Evolutionary conservation across 2,329 filamentous ascomycete species (phyloP), one percentile per base, ranked within the genome.

Genomic region (Cladorrhinum sp.): DNA sequence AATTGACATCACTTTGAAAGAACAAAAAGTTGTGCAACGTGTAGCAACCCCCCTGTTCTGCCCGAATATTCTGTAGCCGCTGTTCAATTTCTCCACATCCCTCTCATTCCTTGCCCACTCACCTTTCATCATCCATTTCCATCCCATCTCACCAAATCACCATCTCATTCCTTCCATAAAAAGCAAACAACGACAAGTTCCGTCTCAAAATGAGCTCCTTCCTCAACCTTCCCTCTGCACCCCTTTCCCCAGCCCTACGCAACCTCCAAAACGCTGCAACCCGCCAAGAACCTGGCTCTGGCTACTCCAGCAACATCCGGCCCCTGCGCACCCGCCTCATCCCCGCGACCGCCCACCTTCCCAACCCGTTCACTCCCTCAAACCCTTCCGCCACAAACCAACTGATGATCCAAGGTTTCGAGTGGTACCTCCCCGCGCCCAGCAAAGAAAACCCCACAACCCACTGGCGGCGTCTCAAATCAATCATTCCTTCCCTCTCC

Each of bases 351-450:
- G 21, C 58, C 39, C 18, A 26, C 3, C 50, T 74, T 21, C 63
- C 61, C 14, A 63, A 63, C 62, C 59, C 64, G 12, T 24, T 59
- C 46, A 30, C 59, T 24, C 23, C 65, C 9, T 36, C 65, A 28
- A 12, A 58, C 50, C 64, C 36, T 63, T 58, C 59, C 64, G 10
- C 71, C 10, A 64, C 74, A 56, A 81, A 81, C 65, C 70, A 73
- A 60, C 80, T 82, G 58, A 80, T 90, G 70, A 79, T 91, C 66
- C 87, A 91, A 72, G 84, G 79, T 12, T 91, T 90, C 70, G 88
- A 91, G 75, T 91, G 88, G 88, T 86, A 91, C 69, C 79, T 85
- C 3, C 85, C 86, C 2, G 14, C 39, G 9, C 39, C 53, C 5
- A 14, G 5, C 18, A 5, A 36, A 16, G 80, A 81, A 49, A 82